These are phyloP conservation scores for Nicotiana noctiflora DNA, from an alignment of 257 asterid species.

Conservation along the genomic window DNA sequence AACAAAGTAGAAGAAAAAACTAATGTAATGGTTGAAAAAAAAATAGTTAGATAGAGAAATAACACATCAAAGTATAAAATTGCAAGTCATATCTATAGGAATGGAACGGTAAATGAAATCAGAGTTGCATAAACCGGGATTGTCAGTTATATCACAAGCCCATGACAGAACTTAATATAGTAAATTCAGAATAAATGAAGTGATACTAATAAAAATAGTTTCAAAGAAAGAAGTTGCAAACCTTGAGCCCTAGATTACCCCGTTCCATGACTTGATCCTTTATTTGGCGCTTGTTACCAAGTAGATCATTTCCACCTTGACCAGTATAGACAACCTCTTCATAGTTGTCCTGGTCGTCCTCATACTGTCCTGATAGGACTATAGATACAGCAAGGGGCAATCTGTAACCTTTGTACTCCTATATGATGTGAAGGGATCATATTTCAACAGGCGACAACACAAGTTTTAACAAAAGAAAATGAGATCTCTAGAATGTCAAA, in stretches of 20 bases:
- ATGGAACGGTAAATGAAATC: not conserved
- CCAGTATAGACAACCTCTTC: slow-evolving; percentile 84
- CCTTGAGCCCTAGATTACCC: slow-evolving; percentile 86
- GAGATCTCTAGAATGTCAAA: not conserved
- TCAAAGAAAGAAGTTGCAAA: slow-evolving; percentile 15
- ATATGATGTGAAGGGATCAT: not conserved
- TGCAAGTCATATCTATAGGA: not conserved
- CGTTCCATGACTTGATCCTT: slow-evolving; percentile 55
- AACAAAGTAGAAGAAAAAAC: not conserved
- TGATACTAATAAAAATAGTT: not conserved
- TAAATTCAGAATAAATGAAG: not conserved
- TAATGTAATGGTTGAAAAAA: not conserved
- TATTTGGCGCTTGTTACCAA: slow-evolving; percentile 64
- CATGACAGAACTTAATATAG: not conserved
- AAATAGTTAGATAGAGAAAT: not conserved
- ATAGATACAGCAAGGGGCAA: slow-evolving; percentile 66
- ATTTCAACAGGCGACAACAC: not conserved
- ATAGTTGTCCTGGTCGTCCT: slow-evolving; percentile 73
- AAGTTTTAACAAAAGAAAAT: not conserved
- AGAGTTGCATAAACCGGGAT: not conserved
- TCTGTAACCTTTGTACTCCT: slow-evolving; percentile 31
- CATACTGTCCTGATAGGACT: slow-evolving; percentile 87
- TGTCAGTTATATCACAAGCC: not conserved
- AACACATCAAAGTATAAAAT: not conserved
- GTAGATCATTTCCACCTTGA: slow-evolving; percentile 83